Base-by-base conservation (phyloP, 2,329 filamentous ascomycete genomes). In the Neonectria hederae region DNA sequence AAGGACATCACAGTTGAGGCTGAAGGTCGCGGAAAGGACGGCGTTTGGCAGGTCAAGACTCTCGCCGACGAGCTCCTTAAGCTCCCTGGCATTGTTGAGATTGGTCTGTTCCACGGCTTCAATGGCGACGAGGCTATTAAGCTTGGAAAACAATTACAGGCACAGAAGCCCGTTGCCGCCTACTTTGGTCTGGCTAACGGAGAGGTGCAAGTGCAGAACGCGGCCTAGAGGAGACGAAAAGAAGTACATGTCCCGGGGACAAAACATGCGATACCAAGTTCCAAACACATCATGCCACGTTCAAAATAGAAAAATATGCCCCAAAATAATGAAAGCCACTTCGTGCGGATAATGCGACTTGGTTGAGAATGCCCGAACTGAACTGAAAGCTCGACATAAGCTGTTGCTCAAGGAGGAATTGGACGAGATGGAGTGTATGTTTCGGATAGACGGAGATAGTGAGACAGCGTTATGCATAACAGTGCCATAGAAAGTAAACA, bases 171-270 rank as follows among this genome's bases (percentile, higher is more conserved):
- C 0, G 86, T 97, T 13, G 94, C 94, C 28, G 94, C 93, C 24
- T 99, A 98, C 82, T 99, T 98, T 80, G 96, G 96, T 38, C 92
- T 96, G 88, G 87, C 91, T 48, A 92, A 93, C 75, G 92, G 92
- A 14, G 81, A 89, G 73, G 82, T 90, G 19, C 69, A 79, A 55
- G 72, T 79, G 30, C 77, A 79, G 59, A 75, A 71, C 19, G 72
- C 72, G 9, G 67, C 56, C 59, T 73, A 59, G 45, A 63, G 38
- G 24, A 9, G 19, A 28, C 24, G 49, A 28, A 21, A 11, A 40
- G 38, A 54, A 38, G 54, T 21, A 46, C 54, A 45, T 8, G 40
- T 35, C 21, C 32, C 51, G 45, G 30, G 45, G 40, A 46, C 24
- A 45, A 22, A 24, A n/a, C n/a, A 30, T 11, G 38, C 28, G 28